Percentiles rank a stretch among this genome's conserved stretches.
These are phyloP conservation scores for Chlorella sp. DNA, from an alignment of 139 green algal genomes.

Conservation along the genomic window DNA sequence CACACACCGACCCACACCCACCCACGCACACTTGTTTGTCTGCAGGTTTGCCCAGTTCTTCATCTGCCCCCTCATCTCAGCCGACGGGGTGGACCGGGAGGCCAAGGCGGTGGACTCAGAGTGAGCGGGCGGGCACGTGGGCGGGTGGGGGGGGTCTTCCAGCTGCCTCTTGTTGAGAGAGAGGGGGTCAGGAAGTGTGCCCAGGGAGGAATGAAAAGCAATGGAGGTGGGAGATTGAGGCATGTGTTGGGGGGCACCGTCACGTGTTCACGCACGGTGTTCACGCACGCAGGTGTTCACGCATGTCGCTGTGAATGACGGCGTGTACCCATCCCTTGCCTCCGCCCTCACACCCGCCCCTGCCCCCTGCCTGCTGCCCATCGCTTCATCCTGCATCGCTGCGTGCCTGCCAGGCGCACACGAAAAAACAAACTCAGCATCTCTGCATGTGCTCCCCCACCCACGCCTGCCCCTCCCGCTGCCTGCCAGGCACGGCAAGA, in stretches of 20 bases:
- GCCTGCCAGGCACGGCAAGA: constrained; percentile 83
- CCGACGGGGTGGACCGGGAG: constrained; percentile 83
- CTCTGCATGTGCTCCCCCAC: not conserved
- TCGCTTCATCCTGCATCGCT: no score
- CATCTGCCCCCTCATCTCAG: constrained; percentile 83
- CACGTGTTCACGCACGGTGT: no score
- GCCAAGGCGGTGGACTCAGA: constrained; percentile 82
- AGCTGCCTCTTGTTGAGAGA: not conserved
- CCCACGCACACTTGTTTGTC: not conserved
- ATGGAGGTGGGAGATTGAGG: not conserved
- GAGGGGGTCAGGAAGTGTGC: not conserved
- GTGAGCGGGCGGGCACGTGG: constrained; percentile 30
- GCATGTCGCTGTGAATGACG: no score
- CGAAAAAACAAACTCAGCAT: not conserved
- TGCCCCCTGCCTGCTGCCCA: no score
- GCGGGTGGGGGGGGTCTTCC: no score
- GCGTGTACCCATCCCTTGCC: no score
- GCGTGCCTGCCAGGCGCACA: no score
- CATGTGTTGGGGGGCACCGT: no score
- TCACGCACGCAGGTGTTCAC: no score
- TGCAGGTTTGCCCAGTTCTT: constrained; percentile 85
- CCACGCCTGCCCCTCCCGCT: not conserved
- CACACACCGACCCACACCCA: not conserved
- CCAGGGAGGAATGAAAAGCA: not conserved
- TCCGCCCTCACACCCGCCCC: no score